These are phyloP conservation scores for Penicillium desertorum DNA, from an alignment of 495 filamentous ascomycete species.

Conservation along the genomic window DNA sequence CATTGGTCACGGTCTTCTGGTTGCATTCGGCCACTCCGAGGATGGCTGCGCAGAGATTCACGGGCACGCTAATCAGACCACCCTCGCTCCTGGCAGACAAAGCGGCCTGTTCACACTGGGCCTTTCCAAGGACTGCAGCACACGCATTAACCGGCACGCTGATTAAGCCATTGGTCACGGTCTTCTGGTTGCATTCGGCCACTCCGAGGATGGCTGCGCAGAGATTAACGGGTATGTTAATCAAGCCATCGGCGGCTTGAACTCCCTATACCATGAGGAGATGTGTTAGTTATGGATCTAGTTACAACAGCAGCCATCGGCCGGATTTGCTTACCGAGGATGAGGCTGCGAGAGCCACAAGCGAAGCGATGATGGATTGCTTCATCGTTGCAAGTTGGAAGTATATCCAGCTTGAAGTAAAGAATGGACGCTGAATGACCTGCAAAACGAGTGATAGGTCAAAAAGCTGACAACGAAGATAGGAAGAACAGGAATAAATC, in stretches of 20 bases:
- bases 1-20: neutral
- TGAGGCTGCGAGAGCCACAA: constrained; percentile 30
- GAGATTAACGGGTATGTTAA: constrained; percentile 26
- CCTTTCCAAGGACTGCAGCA: constrained; percentile 6
- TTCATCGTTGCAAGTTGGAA: constrained; percentile 28
- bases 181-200: constrained; percentile 10
- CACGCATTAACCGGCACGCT: neutral
- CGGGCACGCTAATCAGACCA: neutral
- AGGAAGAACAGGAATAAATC: neutral
- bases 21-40: constrained; percentile 12
- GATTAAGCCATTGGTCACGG: neutral
- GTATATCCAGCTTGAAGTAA: neutral
- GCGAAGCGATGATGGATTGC: constrained; percentile 29
- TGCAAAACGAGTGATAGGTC: constrained; percentile 5
- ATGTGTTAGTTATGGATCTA: constrained; percentile 1
- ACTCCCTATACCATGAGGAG: constrained; percentile 16
- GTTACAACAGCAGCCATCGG: neutral
- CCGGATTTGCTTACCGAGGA: constrained; percentile 11
- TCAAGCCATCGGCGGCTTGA: constrained; percentile 23
- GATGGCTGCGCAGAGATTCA: constrained; percentile 8
- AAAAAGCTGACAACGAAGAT: constrained; percentile 3
- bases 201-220: constrained; percentile 8
- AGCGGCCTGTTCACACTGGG: constrained; percentile 23
- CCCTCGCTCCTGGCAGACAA: neutral
- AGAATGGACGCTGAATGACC: constrained; percentile 11